Evolutionary conservation across 257 asterid genomes (phyloP).

Genomic region (Plectranthus barbatus): DNA sequence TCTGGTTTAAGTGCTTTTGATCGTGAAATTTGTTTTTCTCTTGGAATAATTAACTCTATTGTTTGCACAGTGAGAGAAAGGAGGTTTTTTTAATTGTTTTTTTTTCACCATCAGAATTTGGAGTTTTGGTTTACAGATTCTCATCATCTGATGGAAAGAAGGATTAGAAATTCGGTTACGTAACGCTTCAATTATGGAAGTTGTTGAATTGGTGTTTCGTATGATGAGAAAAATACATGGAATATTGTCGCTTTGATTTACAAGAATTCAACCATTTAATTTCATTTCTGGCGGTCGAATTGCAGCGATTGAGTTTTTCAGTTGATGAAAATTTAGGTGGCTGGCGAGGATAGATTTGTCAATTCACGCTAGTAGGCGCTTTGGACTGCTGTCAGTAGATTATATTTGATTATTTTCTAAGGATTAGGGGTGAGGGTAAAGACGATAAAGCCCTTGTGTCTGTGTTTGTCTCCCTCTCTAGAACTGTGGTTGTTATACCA

Average conservation of each 20-base stretch:
- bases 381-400: constrained; percentile 18
- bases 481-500: constrained; percentile 14
- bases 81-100: neutral
- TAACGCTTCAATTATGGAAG: neutral
- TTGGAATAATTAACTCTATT: neutral
- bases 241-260: neutral
- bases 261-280: constrained; percentile 9
- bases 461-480: constrained; percentile 7
- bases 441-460: constrained; percentile 29
- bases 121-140: neutral
- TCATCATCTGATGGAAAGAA: constrained; percentile 6
- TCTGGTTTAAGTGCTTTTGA: neutral
- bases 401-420: constrained; percentile 12
- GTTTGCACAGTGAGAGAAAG: neutral
- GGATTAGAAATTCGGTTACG: neutral
- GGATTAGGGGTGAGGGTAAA: constrained; percentile 11
- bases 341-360: constrained; percentile 33
- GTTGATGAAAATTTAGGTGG: constrained; percentile 18
- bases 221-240: neutral
- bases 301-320: neutral
- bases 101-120: too few relatives aligned
- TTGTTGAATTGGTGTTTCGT: neutral
- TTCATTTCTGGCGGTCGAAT: constrained; percentile 6
- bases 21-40: neutral
- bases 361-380: neutral